These are phyloP conservation scores for Sabuloglossum arenarium DNA, from an alignment of 495 filamentous ascomycete genomes.

Conservation along the genomic window DNA sequence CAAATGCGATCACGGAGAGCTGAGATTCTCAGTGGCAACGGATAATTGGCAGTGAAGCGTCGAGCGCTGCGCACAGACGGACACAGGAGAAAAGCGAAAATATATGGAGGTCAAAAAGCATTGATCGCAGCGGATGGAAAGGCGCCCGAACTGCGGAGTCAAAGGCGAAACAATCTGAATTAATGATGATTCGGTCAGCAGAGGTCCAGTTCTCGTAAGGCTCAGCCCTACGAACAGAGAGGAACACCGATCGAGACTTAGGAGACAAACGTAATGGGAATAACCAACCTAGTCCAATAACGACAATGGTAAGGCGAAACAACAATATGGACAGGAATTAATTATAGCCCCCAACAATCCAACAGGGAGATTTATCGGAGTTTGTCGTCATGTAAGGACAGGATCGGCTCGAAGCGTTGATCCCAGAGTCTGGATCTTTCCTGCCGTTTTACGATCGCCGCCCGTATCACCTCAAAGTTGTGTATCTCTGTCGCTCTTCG, in stretches of 20 bases:
- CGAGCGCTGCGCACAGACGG: not conserved
- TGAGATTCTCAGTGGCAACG: not conserved
- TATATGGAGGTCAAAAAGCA: not conserved
- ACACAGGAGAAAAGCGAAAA: not conserved
- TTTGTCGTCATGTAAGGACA: not conserved
- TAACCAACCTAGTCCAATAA: not conserved
- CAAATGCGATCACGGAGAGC: not conserved
- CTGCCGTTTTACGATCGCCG: not conserved
- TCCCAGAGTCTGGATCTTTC: not conserved
- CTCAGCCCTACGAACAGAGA: not conserved
- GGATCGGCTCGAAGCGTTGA: not conserved
- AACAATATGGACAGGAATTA: not conserved
- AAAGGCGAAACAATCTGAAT: slow-evolving; percentile 17
- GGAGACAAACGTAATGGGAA: not conserved
- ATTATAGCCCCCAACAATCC: not conserved
- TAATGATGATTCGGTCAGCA: slow-evolving; percentile 90
- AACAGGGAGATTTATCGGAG: not conserved
- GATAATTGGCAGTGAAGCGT: slow-evolving; percentile 1
- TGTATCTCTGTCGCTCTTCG: too few relatives aligned
- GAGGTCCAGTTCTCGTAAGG: slow-evolving; percentile 25
- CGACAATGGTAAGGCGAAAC: not conserved
- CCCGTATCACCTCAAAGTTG: not conserved
- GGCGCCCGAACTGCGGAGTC: not conserved
- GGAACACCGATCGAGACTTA: not conserved
- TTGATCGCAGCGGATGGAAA: not conserved